Base-by-base conservation (phyloP, 345 rosid species). In the Eutrema yunnanense region DNA sequence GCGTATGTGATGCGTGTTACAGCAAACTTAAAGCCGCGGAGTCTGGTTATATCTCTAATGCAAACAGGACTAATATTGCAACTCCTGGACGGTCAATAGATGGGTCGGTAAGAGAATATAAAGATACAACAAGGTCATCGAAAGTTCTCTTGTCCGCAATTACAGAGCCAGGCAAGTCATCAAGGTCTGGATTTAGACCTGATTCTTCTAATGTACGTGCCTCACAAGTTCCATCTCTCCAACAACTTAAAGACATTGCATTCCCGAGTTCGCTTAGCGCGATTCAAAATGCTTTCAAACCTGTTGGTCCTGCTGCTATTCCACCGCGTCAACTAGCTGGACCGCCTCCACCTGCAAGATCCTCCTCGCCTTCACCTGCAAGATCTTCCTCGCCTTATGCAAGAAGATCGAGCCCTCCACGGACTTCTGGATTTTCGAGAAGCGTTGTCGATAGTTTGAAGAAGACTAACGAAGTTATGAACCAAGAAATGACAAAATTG, bases 1-100 rank as follows among this genome's bases (percentile, higher is more conserved):
- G 99, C 0, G 99, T 95, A 27, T 95, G 97, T 33, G 99, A 92
- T 71, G 79, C 96, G 5, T 95, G 99, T 74, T 89, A 82, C 68
- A 66, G 81, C 22, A 95, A 95, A 77, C 88, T 95, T 50, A 95
- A 95, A 84, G 85, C 96, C 42, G 83, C 87, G 0, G 99, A 95
- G 32, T 66, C 86, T 11, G 85, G 92, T 66, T 82, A 61, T 72
- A 50, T 26, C 32, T 55, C 83, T 19, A 80, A 40, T 57, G 57
- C 69, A 30, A 86, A 46, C 72, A 82, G 90, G 67, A 89, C 76
- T 6, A 40, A 7, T 71, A 38, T 37, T 49, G 66, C 79, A 56
- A 65, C 77, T 12, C 73, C 83, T 0, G 88, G 86, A 16, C 73
- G 73, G 13, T 86, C 93, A 6, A 36, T 85, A 3, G 97, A 94